Conservation (phyloP, 192 early-diverging fungal species). For the Coemansia sp. region DNA sequence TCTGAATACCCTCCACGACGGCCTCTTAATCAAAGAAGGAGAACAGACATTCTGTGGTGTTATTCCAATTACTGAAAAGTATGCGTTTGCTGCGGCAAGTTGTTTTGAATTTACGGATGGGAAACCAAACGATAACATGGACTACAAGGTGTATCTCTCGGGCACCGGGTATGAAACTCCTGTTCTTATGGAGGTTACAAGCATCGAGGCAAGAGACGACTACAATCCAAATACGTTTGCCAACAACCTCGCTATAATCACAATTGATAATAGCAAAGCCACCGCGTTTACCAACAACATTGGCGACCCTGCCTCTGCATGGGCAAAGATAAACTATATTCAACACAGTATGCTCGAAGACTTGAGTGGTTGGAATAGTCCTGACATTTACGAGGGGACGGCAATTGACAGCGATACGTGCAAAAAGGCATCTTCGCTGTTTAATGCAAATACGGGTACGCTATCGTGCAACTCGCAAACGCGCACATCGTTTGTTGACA, state of each 20-base stretch:
- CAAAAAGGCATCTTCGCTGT: conserved; percentile 3
- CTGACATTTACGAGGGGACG: background rate
- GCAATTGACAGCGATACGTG: background rate
- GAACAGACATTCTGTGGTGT: conserved; percentile 17
- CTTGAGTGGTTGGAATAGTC: conserved; percentile 6
- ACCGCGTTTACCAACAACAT: background rate
- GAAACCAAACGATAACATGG: background rate
- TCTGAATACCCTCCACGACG: background rate
- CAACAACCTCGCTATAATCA: conserved; percentile 33
- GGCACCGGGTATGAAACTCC: conserved; percentile 1
- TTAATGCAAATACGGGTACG: background rate
- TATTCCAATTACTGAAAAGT: conserved; percentile 4
- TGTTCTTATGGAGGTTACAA: background rate
- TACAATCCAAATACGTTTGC: conserved; percentile 29
- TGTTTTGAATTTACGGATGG: conserved; percentile 11
- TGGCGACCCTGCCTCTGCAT: conserved; percentile 14
- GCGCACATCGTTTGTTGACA: conserved; percentile 1
- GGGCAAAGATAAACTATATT: conserved; percentile 18
- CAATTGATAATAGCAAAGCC: background rate
- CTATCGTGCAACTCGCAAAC: conserved; percentile 22
- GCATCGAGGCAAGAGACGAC: conserved; percentile 5
- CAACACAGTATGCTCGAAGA: conserved; percentile 5
- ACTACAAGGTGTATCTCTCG: background rate
- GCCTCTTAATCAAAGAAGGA: conserved; percentile 1
- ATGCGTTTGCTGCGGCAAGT: conserved; percentile 14